Base-by-base conservation (phyloP, 768 basidiomycete species). In the Candolleomyces eurysporus region DNA sequence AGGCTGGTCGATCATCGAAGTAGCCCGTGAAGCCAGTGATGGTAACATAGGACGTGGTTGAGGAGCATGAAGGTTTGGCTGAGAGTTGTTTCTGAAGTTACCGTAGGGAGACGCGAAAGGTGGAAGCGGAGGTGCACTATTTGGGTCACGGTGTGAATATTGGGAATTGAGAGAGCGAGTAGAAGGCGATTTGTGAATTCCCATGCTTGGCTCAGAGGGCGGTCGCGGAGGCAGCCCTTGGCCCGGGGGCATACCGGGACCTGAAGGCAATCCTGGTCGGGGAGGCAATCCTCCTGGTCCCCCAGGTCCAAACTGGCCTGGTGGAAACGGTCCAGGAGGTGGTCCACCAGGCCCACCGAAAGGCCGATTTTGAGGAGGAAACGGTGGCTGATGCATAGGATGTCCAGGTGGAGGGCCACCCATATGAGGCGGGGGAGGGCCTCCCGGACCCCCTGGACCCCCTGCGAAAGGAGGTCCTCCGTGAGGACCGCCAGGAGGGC, bases 11-110 rank as follows among this genome's bases (percentile, higher is more conserved):
- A 74, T 75, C 68, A 82, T 75, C 1, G 88, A 86, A 31, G 79
- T 75, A 4, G 80, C 74, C 48, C 84, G 80, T 59, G 83, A 78
- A 59, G 78, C 78, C 56, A 84, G 82, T 13, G 90, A 90, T 19
- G 91, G 90, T 17, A 88, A 74, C 61, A 90, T 66, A 1, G 84
- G 78, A 31, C 85, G 84, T 11, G 79, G 75, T 54, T 78, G 79
- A 8, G 81, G 78, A 51, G 74, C 74, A 63, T 75, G 75, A 52
- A 81, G 59, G 63, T 69, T 74, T 49, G 73, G 73, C 52, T 74
- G 71, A 54, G 81, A 79, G 40, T 72, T 74, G 58, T 72, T 80
- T 58, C 78, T 72, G 1, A 77, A 64, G 19, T 70, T 65, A 31
- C 74, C 72, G 59, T 77, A 72, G 21, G 75, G 75, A 51, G 75